A percentile compares a stretch with the other conserved stretches of the same genome.
phyloP scores from a whole-genome alignment of 225 moss, liverwort and hornwort species.

The Climacium dendroides region DNA sequence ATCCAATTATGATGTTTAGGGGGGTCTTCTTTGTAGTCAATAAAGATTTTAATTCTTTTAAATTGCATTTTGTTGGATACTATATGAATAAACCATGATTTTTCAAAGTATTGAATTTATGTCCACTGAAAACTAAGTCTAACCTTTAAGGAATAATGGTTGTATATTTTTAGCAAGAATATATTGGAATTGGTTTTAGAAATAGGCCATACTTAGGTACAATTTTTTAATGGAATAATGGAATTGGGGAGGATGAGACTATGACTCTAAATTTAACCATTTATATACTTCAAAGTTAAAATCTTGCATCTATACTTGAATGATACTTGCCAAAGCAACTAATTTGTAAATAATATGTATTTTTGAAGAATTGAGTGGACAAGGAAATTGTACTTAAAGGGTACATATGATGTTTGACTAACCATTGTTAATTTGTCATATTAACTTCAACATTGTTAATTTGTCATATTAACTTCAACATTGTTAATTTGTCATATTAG shows the following conservation, averaged over 20 bases:
- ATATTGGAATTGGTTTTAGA: accelerated
- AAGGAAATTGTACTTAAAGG: background rate
- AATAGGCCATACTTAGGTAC: background rate
- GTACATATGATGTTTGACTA: background rate
- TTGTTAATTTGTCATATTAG: background rate
- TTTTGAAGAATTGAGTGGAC: background rate
- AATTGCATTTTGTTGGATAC: background rate
- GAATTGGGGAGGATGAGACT: background rate
- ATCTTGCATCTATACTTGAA: background rate
- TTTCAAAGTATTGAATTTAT: background rate
- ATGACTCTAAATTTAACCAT: background rate
- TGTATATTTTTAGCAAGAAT: background rate
- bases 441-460: background rate
- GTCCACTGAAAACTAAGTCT: background rate
- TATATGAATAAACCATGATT: background rate
- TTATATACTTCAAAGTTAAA: accelerated
- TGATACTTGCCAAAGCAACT: background rate
- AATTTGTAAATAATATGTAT: background rate
- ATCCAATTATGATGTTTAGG: accelerated
- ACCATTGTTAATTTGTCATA: background rate
- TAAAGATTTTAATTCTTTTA: background rate
- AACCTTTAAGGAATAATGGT: background rate
- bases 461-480: background rate
- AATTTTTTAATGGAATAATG: background rate
- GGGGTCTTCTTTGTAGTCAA: background rate